Conservation (phyloP, 176 grass and related monocot genomes). For the Ensete ventricosum region DNA sequence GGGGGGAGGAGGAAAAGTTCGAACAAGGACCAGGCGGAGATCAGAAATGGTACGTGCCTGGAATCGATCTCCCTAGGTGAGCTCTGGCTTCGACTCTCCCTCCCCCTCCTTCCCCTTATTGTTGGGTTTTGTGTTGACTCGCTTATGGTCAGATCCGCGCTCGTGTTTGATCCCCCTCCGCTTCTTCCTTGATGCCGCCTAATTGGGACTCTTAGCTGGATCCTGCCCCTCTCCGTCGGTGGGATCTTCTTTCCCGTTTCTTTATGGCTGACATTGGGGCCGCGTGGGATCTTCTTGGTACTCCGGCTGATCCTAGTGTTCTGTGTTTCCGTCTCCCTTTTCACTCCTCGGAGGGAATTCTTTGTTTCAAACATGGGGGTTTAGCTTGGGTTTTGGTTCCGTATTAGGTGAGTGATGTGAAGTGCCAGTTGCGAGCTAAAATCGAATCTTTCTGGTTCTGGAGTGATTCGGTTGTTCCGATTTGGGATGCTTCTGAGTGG, state of each 20-base stretch:
- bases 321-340: background rate
- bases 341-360: background rate
- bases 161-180: background rate
- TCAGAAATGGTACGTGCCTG: background rate
- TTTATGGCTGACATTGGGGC: background rate
- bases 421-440: background rate
- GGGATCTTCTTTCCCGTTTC: background rate
- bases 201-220: background rate
- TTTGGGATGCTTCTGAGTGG: background rate
- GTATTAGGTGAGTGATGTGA: background rate
- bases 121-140: background rate
- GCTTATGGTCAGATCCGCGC: background rate
- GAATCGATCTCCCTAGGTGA: conserved; percentile 1
- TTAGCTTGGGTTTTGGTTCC: background rate
- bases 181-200: background rate
- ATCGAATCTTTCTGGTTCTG: background rate
- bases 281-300: background rate
- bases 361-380: background rate
- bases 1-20: background rate
- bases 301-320: background rate
- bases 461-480: background rate
- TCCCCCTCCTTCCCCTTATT: background rate
- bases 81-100: background rate
- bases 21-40: background rate
- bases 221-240: background rate